A percentile compares a stretch with the other conserved stretches of the same genome.
phyloP scores from a whole-genome alignment of 1,139 yeast species.

The Pichia sp. region DNA sequence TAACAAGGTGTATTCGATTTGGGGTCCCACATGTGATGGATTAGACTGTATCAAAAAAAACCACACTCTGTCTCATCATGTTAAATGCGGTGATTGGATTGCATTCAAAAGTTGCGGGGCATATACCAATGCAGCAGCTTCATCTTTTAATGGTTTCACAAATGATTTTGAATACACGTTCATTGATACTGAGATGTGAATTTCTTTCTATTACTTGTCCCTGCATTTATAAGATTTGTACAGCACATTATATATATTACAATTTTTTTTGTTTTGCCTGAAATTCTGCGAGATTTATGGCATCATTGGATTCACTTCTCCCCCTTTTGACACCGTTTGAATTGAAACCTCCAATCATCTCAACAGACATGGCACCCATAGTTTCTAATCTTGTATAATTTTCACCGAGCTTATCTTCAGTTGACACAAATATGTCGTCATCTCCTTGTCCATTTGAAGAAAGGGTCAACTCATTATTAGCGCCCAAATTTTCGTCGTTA shows the following conservation, averaged over 20 bases:
- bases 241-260: neutral
- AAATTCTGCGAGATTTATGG: neutral
- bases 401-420: neutral
- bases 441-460: neutral
- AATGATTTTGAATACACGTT: conserved; percentile 21
- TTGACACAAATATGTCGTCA: conserved; percentile 2
- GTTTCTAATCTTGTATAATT: neutral
- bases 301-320: conserved; percentile 11
- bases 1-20: conserved; percentile 50
- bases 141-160: conserved; percentile 81
- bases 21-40: conserved; percentile 99
- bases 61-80: conserved; percentile 47
- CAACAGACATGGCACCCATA: conserved; percentile 16
- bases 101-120: conserved; percentile 84
- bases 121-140: conserved; percentile 87
- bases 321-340: conserved; percentile 13
- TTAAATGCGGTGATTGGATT: conserved; percentile 87
- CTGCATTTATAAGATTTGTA: neutral
- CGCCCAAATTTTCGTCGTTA: too few species aligned
- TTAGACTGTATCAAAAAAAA: conserved; percentile 69
- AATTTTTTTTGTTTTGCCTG: neutral
- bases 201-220: neutral
- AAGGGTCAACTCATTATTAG: too few species aligned
- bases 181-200: conserved; percentile 18
- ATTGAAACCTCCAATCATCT: conserved; percentile 14